These are phyloP conservation scores for Xanthoconium stramineum DNA, from an alignment of 768 basidiomycete genomes.

Conservation along the genomic window DNA sequence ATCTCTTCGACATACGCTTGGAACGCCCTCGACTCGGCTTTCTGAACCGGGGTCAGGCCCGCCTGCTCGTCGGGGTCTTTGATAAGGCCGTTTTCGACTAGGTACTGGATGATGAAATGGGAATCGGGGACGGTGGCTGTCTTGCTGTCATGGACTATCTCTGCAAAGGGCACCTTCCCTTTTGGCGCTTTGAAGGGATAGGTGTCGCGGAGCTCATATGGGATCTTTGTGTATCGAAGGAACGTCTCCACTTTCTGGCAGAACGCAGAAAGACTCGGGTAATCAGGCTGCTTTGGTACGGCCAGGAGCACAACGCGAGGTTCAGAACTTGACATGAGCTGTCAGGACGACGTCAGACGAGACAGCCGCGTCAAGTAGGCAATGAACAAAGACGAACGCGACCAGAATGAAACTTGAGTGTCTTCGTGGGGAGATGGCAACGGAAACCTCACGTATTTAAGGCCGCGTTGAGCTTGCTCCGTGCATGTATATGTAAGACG, in stretches of 20 bases:
- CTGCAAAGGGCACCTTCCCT: conserved; percentile 32
- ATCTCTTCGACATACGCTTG: conserved; percentile 32
- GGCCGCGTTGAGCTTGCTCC: too few relatives aligned
- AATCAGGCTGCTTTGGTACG: conserved; percentile 18
- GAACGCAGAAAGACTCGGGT: conserved; percentile 29
- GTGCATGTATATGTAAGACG: too few relatives aligned
- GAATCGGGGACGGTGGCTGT: conserved; percentile 28
- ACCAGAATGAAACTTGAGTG: too few relatives aligned
- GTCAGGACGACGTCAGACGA: background rate
- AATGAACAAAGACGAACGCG: too few relatives aligned
- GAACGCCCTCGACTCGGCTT: conserved; percentile 34
- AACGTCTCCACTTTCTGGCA: conserved; percentile 35
- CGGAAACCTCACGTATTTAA: too few relatives aligned
- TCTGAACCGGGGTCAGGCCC: conserved; percentile 24
- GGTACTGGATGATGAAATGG: conserved; percentile 33
- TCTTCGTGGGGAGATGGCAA: too few relatives aligned
- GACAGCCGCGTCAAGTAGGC: background rate
- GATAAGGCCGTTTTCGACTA: conserved; percentile 24
- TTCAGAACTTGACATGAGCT: conserved; percentile 17
- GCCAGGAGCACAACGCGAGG: conserved; percentile 28
- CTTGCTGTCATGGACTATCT: conserved; percentile 24
- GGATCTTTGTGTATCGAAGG: conserved; percentile 24
- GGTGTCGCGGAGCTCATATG: conserved; percentile 28
- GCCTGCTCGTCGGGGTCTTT: conserved; percentile 29
- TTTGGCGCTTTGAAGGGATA: conserved; percentile 29